Base-by-base conservation (phyloP, 805 yeast genomes). In the Danielia reshetovae region DNA sequence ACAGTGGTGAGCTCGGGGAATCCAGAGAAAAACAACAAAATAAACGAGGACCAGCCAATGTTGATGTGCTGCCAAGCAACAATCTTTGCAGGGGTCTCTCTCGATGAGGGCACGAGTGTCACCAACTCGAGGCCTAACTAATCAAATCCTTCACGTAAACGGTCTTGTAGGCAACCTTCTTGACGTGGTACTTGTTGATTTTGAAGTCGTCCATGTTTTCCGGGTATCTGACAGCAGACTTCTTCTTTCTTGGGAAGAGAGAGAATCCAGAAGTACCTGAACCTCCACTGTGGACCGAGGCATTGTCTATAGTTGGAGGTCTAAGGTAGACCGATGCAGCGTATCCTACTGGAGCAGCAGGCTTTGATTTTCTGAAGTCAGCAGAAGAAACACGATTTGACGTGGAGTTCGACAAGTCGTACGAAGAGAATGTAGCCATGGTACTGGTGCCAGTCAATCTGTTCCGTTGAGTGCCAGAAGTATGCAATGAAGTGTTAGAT, bases 151-250 rank as follows among this genome's bases (percentile, higher is more conserved):
- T 46, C 24, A 46, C 34, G 34, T 37, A 42, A 18, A 46, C 28
- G 17, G 47, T 44, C 28, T 47, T 42, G 44, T 57, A 53, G 7
- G 62, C 56, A 22, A 42, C 47, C 26, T 48, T 41, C 26, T 45
- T 48, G 18, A 60, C 55, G 12, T 38, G 38, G 39, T 60, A 59
- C 40, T 59, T 60, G 42, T 52, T 52, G 17, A 41, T 48, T 26
- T 37, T 46, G 16, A 39, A 30, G 7, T 39, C 41, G 11, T 17
- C 15, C 14, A 27, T 23, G 29, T 15, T 30, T 28, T 27, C 16
- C 13, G 17, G 16, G 5, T 7, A 7, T 6, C 22, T 12, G 23
- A 32, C 32, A 22, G 25, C 18, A 4, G 24, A 18, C 15, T 18
- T 29, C 17, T 25, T 27, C 11, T 30, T 18, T 13, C 27, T 16